These are phyloP conservation scores for Cyberlindnera mrakii DNA, from an alignment of 805 yeast species.

Conservation along the genomic window DNA sequence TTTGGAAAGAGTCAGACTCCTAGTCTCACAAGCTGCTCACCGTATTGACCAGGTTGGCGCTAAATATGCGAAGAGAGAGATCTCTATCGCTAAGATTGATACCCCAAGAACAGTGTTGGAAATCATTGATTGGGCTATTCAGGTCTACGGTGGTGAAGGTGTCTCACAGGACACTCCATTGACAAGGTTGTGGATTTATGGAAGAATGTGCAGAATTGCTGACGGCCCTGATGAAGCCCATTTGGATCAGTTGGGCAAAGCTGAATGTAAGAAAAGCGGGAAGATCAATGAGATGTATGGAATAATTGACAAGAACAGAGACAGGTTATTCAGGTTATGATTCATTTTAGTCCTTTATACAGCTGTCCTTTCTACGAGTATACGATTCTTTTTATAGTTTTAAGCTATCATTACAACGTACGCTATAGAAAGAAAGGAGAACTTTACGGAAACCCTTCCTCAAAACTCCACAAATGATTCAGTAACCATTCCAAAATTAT, in stretches of 20 bases:
- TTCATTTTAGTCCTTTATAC: neutral
- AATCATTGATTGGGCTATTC: slow-evolving; percentile 57
- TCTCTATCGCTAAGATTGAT: slow-evolving; percentile 58
- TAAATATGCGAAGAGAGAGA: slow-evolving; percentile 49
- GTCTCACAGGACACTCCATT: slow-evolving; percentile 55
- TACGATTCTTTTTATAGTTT: neutral
- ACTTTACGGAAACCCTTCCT: neutral
- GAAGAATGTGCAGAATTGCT: slow-evolving; percentile 55
- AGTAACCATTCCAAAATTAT: slow-evolving; percentile 48
- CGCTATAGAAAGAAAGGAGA: neutral
- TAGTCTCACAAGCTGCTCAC: slow-evolving; percentile 57
- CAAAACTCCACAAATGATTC: slow-evolving; percentile 40
- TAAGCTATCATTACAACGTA: too few relatives aligned
- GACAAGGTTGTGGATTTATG: slow-evolving; percentile 44
- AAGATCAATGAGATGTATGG: slow-evolving; percentile 30
- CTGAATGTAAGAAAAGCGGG: slow-evolving; percentile 34
- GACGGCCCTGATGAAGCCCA: slow-evolving; percentile 72
- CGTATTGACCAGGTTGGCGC: slow-evolving; percentile 48
- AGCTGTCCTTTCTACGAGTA: too few relatives aligned
- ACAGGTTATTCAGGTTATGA: slow-evolving; percentile 15
- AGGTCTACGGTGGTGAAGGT: slow-evolving; percentile 61
- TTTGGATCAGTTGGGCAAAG: slow-evolving; percentile 47
- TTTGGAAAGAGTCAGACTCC: slow-evolving; percentile 45
- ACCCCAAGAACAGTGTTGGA: slow-evolving; percentile 50
- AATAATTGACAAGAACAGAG: slow-evolving; percentile 13